These are phyloP conservation scores for Laetiporus sulphureus DNA, from an alignment of 1,284 basidiomycete species.

Conservation along the genomic window DNA sequence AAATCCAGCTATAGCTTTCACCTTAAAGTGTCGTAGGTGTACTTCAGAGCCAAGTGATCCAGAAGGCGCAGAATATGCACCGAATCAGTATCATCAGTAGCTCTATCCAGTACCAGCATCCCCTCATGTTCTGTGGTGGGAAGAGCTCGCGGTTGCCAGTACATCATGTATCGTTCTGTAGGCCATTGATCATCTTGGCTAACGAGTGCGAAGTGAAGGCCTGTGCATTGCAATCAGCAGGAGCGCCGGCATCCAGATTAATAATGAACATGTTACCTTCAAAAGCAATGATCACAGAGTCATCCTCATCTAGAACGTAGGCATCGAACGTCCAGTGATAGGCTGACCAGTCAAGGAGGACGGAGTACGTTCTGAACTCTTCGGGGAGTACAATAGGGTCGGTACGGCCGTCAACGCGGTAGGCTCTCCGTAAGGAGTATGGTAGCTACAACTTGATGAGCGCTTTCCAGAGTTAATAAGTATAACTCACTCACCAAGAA, in stretches of 20 bases:
- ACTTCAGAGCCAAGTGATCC: constrained; percentile 4
- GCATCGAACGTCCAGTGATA: constrained; percentile 7
- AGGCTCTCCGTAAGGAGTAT: constrained; percentile 12
- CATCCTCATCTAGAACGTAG: constrained; percentile 10
- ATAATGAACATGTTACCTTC: constrained; percentile 1
- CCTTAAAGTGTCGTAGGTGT: background rate
- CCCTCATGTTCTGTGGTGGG: background rate
- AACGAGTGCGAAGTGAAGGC: constrained; percentile 5
- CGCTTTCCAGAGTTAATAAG: background rate
- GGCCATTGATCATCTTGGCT: constrained; percentile 7
- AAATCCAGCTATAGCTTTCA: background rate
- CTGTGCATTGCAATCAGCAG: background rate
- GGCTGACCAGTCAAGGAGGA: constrained; percentile 11
- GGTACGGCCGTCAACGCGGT: constrained; percentile 14
- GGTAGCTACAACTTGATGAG: constrained; percentile 9
- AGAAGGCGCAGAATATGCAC: background rate
- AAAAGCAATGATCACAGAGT: constrained; percentile 6
- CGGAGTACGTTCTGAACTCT: constrained; percentile 12
- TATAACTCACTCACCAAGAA: constrained; percentile 1
- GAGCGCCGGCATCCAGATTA: background rate
- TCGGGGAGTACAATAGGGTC: constrained; percentile 13
- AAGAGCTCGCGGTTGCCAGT: constrained; percentile 10
- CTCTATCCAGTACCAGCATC: background rate
- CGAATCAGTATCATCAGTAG: background rate
- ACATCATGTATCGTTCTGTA: constrained; percentile 2